Percentiles rank a stretch among this genome's conserved stretches.
These are phyloP conservation scores for Calocybe cyanea DNA, from an alignment of 768 basidiomycete genomes.

Conservation along the genomic window DNA sequence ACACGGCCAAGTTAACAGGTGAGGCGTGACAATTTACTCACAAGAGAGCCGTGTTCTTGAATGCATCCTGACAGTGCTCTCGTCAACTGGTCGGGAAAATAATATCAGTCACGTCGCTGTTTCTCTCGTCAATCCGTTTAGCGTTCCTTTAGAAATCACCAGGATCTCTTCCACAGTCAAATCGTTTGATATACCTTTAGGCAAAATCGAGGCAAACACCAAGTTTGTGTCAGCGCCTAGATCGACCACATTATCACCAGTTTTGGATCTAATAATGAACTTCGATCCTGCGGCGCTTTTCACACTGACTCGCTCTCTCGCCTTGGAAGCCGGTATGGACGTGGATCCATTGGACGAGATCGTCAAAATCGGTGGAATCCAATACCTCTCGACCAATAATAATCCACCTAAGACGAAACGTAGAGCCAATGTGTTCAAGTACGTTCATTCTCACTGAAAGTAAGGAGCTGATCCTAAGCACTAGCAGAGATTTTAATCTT, in stretches of 20 bases:
- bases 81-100: slow-evolving; percentile 57
- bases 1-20: slow-evolving; percentile 54
- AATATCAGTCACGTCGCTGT: slow-evolving; percentile 67
- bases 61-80: slow-evolving; percentile 40
- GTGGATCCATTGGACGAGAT: slow-evolving; percentile 63
- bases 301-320: slow-evolving; percentile 64
- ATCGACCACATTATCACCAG: slow-evolving; percentile 52
- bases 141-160: slow-evolving; percentile 52
- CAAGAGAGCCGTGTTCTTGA: not conserved
- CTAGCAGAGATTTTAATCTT: slow-evolving; percentile 55
- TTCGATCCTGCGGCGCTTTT: slow-evolving; percentile 66
- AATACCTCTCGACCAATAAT: slow-evolving; percentile 46
- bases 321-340: slow-evolving; percentile 58
- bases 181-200: slow-evolving; percentile 58
- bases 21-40: slow-evolving; percentile 34
- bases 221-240: slow-evolving; percentile 53
- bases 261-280: slow-evolving; percentile 60
- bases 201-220: slow-evolving; percentile 51
- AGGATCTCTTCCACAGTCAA: slow-evolving; percentile 57
- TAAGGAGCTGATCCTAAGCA: not conserved
- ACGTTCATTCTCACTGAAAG: slow-evolving; percentile 14
- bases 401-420: slow-evolving; percentile 24
- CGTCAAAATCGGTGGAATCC: slow-evolving; percentile 62
- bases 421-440: slow-evolving; percentile 54
- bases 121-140: slow-evolving; percentile 64